Evolutionary conservation across 2,329 filamentous ascomycete genomes (phyloP), one percentile per base, ranked within the genome.

Genomic region (Trichoderma sp.): DNA sequence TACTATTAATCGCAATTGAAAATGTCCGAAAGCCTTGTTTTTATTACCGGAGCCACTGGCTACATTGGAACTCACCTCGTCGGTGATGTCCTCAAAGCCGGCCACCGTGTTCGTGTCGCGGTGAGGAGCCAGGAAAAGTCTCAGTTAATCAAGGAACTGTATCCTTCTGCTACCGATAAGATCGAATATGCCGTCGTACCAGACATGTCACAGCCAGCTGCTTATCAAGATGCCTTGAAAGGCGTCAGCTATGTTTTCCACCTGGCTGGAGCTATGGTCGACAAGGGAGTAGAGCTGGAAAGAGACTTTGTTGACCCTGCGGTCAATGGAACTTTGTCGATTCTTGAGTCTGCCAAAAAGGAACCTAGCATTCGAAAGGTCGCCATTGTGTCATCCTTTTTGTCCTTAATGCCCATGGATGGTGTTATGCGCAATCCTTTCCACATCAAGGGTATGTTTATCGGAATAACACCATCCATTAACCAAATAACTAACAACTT

Each of bases 191-290:
- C 17, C 3, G 15, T 68, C 13, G 53, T 68, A 26, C 53, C 65
- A 5, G 65, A 68, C 30, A 68, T 72, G 74, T 76, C 26, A 59
- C 81, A 59, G 75, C 83, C 20, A 76, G 78, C 76, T n/a, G 80
- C 81, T 0, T 83, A 80, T 66, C 77, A 82, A 30, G 76, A 80
- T 23, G 81, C 80, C 12, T 75, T 82, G 63, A 76, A 79, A 36
- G 81, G 76, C 3, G 79, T 82, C 28, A 76, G 76, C 39, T 80
- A 80, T 71, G 77, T 84, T 66, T 75, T 80, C n/a, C 76, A 78
- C 68, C 68, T 76, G 30, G 77, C 76, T 6, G 73, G 73, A 23
- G 69, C 74, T 6, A 74, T 74, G 74, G 65, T 68, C 3, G 74
- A 70, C 28, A 70, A 59, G 17, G 74, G 73, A 13, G 30, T 50